Conservation (phyloP, 495 filamentous ascomycete genomes). For the Astrothelium subdiscretum region DNA sequence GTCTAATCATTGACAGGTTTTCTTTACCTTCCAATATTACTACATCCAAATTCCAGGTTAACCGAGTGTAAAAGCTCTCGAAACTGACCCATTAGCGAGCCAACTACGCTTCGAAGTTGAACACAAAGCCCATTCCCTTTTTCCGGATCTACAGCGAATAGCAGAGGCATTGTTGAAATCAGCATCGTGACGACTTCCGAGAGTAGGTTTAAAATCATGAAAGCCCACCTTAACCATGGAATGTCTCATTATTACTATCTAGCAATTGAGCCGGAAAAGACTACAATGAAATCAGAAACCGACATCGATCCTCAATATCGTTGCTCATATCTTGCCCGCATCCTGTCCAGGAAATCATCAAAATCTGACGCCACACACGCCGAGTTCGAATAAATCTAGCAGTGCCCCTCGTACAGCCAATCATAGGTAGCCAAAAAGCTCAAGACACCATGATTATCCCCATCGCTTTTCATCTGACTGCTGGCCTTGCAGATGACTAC, state of each 20-base stretch:
- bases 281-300: neutral
- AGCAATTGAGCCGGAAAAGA: neutral
- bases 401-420: neutral
- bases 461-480: neutral
- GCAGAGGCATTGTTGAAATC: too few species aligned
- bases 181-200: too few species aligned
- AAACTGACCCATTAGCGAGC: neutral
- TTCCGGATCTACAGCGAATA: too few species aligned
- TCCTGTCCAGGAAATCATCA: neutral
- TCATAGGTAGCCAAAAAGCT: too few species aligned
- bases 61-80: neutral
- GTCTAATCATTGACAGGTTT: neutral
- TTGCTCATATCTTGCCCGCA: neutral
- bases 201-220: too few species aligned
- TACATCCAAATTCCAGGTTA: neutral
- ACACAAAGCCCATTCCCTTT: too few species aligned
- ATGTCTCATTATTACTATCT: neutral
- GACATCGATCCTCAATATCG: neutral
- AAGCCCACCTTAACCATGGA: too few species aligned
- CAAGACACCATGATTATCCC: neutral
- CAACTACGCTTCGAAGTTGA: too few species aligned
- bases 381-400: too few species aligned
- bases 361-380: too few species aligned
- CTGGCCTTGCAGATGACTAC: constrained; percentile 6
- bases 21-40: neutral